phyloP scores from a whole-genome alignment of 495 filamentous ascomycete genomes.

The Penicillium goetzii region DNA sequence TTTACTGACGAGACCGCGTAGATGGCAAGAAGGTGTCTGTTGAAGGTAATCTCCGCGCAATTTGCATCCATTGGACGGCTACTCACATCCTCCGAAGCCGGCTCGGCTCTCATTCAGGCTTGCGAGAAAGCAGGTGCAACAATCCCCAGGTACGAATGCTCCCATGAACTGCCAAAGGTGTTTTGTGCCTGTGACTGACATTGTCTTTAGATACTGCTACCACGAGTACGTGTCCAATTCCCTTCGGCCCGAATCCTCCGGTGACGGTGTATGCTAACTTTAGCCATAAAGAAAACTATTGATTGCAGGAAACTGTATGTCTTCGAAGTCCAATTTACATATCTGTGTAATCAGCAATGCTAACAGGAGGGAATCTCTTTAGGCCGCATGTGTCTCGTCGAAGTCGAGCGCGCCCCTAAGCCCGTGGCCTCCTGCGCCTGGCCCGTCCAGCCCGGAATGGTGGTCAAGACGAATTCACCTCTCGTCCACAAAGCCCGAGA shows the following conservation, averaged over 20 bases:
- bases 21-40: slow-evolving; percentile 96
- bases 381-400: slow-evolving; percentile 96
- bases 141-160: slow-evolving; percentile 71
- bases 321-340: not conserved
- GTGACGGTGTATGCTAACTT: slow-evolving; percentile 34
- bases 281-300: slow-evolving; percentile 73
- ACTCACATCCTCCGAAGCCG: slow-evolving; percentile 50
- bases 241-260: slow-evolving; percentile 11
- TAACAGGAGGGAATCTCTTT: slow-evolving; percentile 16
- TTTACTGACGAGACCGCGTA: slow-evolving; percentile 36
- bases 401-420: slow-evolving; percentile 94
- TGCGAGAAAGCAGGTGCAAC: slow-evolving; percentile 95
- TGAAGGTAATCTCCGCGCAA: slow-evolving; percentile 66
- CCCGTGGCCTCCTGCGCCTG: slow-evolving; percentile 98
- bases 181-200: slow-evolving; percentile 41
- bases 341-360: not conserved
- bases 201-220: slow-evolving; percentile 85
- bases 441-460: slow-evolving; percentile 98
- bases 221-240: slow-evolving; percentile 71
- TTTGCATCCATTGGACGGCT: slow-evolving; percentile 17
- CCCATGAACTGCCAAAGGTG: not conserved
- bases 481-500: slow-evolving; percentile 95
- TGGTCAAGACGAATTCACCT: slow-evolving; percentile 96
- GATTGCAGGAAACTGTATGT: slow-evolving; percentile 93
- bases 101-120: slow-evolving; percentile 95